Conservation (phyloP, 129 eudicot genomes). For the Ambrosia trifida region DNA sequence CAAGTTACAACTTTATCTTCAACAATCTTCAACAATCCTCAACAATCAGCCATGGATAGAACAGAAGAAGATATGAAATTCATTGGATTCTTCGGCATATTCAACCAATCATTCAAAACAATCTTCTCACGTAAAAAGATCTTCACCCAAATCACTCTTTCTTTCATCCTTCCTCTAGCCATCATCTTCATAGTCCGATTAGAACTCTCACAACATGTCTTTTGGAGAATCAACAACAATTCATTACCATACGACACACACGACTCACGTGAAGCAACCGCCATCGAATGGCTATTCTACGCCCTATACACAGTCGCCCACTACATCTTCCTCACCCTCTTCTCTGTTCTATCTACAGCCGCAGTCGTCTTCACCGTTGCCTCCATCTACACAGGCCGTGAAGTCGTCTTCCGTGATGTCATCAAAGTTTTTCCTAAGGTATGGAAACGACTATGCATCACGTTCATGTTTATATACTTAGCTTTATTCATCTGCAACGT, state of each 20-base stretch:
- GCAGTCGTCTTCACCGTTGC: slow-evolving; percentile 72
- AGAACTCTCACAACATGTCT: slow-evolving; percentile 7
- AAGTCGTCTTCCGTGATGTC: slow-evolving; percentile 36
- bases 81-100: slow-evolving; percentile 36
- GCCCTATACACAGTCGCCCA: slow-evolving; percentile 39
- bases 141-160: slow-evolving; percentile 37
- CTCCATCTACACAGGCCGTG: slow-evolving; percentile 42
- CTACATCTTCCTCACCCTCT: slow-evolving; percentile 43
- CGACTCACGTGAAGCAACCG: not conserved
- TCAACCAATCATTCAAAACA: slow-evolving; percentile 35
- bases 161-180: slow-evolving; percentile 32
- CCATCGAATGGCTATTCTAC: slow-evolving; percentile 30
- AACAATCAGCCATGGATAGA: slow-evolving; percentile 29
- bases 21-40: not conserved
- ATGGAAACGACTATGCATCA: slow-evolving; percentile 31
- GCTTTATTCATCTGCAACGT: slow-evolving; percentile 21
- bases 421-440: slow-evolving; percentile 43
- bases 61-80: slow-evolving; percentile 36
- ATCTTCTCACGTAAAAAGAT: slow-evolving; percentile 26
- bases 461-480: slow-evolving; percentile 23
- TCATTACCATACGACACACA: not conserved
- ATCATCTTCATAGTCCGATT: slow-evolving; percentile 22
- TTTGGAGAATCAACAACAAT: slow-evolving; percentile 8
- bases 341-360: slow-evolving; percentile 64
- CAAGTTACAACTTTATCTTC: no score